Conservation (phyloP, 2,329 filamentous ascomycete genomes). For the Fusarium equiseti region DNA sequence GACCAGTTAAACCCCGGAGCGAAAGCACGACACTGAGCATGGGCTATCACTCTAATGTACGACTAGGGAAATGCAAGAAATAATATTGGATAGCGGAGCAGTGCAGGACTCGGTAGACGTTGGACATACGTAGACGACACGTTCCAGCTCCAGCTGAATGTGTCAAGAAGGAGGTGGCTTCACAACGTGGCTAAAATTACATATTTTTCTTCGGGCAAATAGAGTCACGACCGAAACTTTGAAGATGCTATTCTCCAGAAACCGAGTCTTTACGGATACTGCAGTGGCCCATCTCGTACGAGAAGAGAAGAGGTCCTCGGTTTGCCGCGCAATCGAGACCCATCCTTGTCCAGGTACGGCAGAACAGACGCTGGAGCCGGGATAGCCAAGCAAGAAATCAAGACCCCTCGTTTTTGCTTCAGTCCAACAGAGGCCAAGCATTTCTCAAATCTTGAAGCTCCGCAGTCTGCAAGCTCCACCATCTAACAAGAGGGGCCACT, state of each 20-base stretch:
- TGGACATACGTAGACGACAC: conserved; percentile 7
- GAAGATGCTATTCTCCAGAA: neutral
- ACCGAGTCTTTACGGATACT: neutral
- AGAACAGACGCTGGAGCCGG: conserved; percentile 35
- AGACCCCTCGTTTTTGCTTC: conserved; percentile 33
- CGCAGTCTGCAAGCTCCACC: conserved; percentile 42
- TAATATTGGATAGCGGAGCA: conserved; percentile 21
- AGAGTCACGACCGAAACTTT: neutral
- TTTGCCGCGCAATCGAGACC: conserved; percentile 26
- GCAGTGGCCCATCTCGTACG: conserved; percentile 1
- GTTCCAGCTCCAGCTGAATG: neutral
- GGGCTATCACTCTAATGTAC: conserved; percentile 27
- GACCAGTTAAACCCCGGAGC: conserved; percentile 37
- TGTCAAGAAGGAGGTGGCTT: conserved; percentile 25
- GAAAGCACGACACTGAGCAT: conserved; percentile 34
- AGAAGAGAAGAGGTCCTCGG: neutral
- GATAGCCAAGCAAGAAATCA: conserved; percentile 40
- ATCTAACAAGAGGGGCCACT: conserved; percentile 37
- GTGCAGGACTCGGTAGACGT: neutral
- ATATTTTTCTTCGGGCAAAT: conserved; percentile 6
- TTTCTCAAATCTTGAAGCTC: conserved; percentile 34
- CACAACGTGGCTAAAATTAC: conserved; percentile 26
- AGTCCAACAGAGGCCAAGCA: conserved; percentile 36
- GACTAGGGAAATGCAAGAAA: conserved; percentile 34
- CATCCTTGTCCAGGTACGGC: conserved; percentile 28